Base-by-base conservation (phyloP, 345 rosid genomes). In the Arabidopsis suecica region DNA sequence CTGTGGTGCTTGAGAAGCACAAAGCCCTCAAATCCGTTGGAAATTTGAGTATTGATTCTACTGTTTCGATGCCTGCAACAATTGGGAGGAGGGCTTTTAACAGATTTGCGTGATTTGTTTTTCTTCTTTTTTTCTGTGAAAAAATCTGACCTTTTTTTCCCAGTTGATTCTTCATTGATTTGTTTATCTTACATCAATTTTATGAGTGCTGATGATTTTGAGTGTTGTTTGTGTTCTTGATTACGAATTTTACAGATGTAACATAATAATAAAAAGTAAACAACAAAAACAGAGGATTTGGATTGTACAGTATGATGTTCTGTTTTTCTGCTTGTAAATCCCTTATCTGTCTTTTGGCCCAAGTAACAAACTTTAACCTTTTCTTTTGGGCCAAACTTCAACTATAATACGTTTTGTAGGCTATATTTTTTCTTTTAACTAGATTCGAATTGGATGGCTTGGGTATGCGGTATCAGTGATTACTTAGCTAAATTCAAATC, bases 71-170 rank as follows among this genome's bases (percentile, higher is more conserved):
- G 93, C 98, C 96, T 59, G 89, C 88, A 12, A 74, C 87, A 0
- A 79, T 90, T 57, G 97, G 91, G 56, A 86, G 90, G 80, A 90
- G 79, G 80, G 82, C 93, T 51, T 95, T 95, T 91, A 95, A 92
- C 90, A 79, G 97, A 88, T 95, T 88, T 81, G 99, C 86, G 85
- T 94, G 96, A 94, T 72, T 79, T 16, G 18, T 71, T 4, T 41
- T 23, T 4, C 9, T 25, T 5, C 1, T 1, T 9, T 13, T 59
- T 33, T 8, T 23, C 8, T 3, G 4, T 13, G 13, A 40, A 14
- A 25, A 47, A 49, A 13, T 0, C 40, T 67, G 61, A 59, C 37
- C 11, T 14, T 12, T 8, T 2, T 36, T 44, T 30, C 13, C 51
- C 38, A 10, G 45, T 55, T 74, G 56, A 5, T 60, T 53, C 63